Base-by-base conservation (phyloP, 495 filamentous ascomycete genomes). In the Letharia lupina region DNA sequence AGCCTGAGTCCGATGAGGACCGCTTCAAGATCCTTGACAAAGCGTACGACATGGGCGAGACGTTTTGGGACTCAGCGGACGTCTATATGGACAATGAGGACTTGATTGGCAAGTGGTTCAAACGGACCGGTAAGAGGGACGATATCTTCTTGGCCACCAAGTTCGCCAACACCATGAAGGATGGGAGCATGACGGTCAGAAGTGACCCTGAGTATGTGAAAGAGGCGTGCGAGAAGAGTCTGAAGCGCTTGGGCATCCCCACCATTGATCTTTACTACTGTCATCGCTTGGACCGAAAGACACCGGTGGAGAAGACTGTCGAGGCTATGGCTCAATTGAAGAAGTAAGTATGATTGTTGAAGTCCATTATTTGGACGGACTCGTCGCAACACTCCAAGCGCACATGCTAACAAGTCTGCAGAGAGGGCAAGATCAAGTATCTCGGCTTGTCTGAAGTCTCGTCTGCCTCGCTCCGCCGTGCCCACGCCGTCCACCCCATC, bases 21-120 rank as follows among this genome's bases (percentile, higher is more conserved):
- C 73, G 74, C 41, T 69, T 82, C 33, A 72, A 67, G 4, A 67
- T 84, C 4, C 73, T 84, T 7, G 80, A 82, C 64, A 70, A 72
- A 10, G 81, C 78, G 0, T 78, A 81, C 57, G 78, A 83, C 61
- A 71, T 82, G 16, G 87, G 87, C 3, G 74, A 79, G 45, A 81
- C 68, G 0, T 82, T 83, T 63, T 89, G 86, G 86, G 87, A 89
- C 69, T 81, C 77, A 18, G 80, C 86, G 35, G 81, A 88, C 63
- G 69, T 80, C 41, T 81, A 79, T 60, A 69, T 68, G 18, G 74
- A 77, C 57, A 73, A 61, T 35, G 79, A 81, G 60, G 76, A 77
- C 13, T 56, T 73, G 42, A 64, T 73, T 58, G 70, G 70, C 33
- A 73, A 73, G 61, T 73, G 84, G 84, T 82, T 87, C 69, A 73